phyloP scores from a whole-genome alignment of 352 stramenopile genomes.

The Phytophthora sansomeana region DNA sequence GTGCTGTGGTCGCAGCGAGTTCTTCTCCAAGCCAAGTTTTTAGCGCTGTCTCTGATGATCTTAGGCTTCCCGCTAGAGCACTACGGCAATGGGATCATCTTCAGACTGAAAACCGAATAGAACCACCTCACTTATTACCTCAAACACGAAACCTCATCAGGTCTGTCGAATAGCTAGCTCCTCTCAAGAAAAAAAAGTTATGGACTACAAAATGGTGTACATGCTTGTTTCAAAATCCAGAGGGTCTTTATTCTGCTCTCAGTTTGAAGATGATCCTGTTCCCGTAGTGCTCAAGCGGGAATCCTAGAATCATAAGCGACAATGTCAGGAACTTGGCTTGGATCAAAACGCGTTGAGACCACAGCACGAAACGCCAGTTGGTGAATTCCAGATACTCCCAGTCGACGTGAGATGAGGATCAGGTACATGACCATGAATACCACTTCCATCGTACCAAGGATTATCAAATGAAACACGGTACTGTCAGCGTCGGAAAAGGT shows the following conservation, averaged over 20 bases:
- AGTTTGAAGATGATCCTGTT: slow-evolving; percentile 33
- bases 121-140: not conserved
- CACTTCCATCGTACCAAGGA: slow-evolving; percentile 24
- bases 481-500: slow-evolving; percentile 14
- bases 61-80: slow-evolving; percentile 36
- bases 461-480: slow-evolving; percentile 17
- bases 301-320: slow-evolving; percentile 30
- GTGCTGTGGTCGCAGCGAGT: slow-evolving; percentile 37
- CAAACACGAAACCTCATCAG: too few relatives aligned
- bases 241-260: not conserved
- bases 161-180: too few relatives aligned
- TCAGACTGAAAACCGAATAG: slow-evolving; percentile 4
- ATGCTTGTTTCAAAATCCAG: not conserved
- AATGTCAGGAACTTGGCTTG: slow-evolving; percentile 38
- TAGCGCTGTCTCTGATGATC: slow-evolving; percentile 29
- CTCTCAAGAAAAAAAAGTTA: too few relatives aligned
- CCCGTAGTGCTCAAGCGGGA: slow-evolving; percentile 38
- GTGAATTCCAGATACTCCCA: slow-evolving; percentile 12
- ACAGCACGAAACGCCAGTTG: slow-evolving; percentile 44
- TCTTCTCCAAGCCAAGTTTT: slow-evolving; percentile 38
- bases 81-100: slow-evolving; percentile 40
- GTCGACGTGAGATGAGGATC: slow-evolving; percentile 10
- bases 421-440: slow-evolving; percentile 31
- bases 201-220: too few relatives aligned
- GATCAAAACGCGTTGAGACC: slow-evolving; percentile 33